Evolutionary conservation across 2,329 filamentous ascomycete species (phyloP), one percentile per base, ranked within the genome.

Genomic region (Ophiocordyceps camponoti-rufipedis): DNA sequence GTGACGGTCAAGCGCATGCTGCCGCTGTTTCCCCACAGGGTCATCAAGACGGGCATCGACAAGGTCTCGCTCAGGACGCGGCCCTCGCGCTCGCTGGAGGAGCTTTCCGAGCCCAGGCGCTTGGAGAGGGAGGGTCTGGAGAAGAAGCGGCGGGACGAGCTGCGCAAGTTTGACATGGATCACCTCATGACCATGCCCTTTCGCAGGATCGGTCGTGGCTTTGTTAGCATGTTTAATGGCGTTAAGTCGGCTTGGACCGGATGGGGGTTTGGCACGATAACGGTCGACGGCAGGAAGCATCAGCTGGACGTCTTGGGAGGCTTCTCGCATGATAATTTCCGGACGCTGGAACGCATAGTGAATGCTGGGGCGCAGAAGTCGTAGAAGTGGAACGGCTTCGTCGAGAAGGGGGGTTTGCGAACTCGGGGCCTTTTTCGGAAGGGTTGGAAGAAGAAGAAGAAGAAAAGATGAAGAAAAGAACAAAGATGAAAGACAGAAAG

Each of bases 141-240:
- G 51, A 59, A 66, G 48, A 57, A 57, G 47, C 54, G 58, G 45
- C 59, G 55, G 48, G 60, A 62, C 47, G 61, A 60, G 45, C 58
- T 62, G 48, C 62, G 62, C 46, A 65, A 74, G 55, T 71, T 74
- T 49, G 69, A 76, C 57, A 66, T 68, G 60, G 62, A 67, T 45
- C 71, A 77, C 53, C 55, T 77, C 35, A 61, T 79, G 61, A 76
- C 72, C 10, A 64, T 69, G 55, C 74, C 74, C 16, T 75, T 80
- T 51, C 64, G 75, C 18, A 67, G 73, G 50, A 56, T 68, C 1
- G 61, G 59, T 16, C 62, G 63, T 48, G 69, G 60, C 0, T 53
- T 70, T 3, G 54, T 55, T 19, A 58, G 55, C 8, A 55, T 72
- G 45, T 71, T 70, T 50, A 46, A 53, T 6, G 69, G 67, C 8